Evolutionary conservation across 1,284 basidiomycete species (phyloP), one percentile per base, ranked within the genome.

Genomic region (Trichosporon faecale): DNA sequence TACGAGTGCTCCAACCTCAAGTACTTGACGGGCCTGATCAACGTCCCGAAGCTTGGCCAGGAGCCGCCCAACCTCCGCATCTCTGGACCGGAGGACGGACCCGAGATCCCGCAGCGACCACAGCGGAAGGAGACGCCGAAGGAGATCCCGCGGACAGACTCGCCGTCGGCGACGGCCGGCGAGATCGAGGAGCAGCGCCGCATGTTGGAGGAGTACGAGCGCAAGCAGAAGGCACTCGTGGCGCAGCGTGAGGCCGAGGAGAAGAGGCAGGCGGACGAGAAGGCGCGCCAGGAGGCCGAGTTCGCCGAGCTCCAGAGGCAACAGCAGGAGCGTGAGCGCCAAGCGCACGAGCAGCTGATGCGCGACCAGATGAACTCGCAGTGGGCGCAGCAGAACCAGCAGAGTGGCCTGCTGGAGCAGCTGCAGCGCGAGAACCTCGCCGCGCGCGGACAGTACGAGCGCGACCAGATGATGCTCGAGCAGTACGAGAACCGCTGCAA

Each of bases 401-500:
- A 72, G 89, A 79, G 82, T 71, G 82, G 82, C 65, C 83, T 85
- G 72, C 76, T 81, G n/a, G 74, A 87, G 88, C 71, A 98, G 77
- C 87, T 97, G 52, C 94, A 99, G 83, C 88, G 93, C 68, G 93
- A 99, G 83, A 86, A 98, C 70, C 88, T 99, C 55, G 92, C 88
- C 16, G 93, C 98, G 92, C 88, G 95, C 67, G 95, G 96, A 0
- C 97, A 99, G 82, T 99, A 95, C 82, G 97, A 99, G 85, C 90
- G 96, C 16, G 96, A 99, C 79, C 97, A 99, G 83, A 91, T 99
- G 78, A 89, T 99, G 85, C 86, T 99, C 69, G 96, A 98, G 84
- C 95, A 98, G 80, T 99, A 99, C 81, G 97, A 99, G 81, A 88
- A 92, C 65, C 90, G 97, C 72, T 97, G 99, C 72, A 97, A 98